These are phyloP conservation scores for Pugionium cornutum DNA, from an alignment of 345 rosid species.

Conservation along the genomic window DNA sequence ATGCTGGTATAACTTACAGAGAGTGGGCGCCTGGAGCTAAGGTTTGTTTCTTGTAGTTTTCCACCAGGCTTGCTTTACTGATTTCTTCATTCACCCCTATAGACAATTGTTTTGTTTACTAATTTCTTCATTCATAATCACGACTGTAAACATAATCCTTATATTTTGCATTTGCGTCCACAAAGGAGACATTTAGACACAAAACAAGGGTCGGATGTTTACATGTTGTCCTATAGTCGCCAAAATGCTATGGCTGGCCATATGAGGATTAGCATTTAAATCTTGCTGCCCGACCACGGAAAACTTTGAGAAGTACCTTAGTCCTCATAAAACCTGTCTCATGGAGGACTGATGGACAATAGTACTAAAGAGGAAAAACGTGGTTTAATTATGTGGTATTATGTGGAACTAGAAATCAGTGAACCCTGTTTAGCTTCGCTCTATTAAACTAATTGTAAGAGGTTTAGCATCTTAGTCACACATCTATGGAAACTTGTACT, in stretches of 20 bases:
- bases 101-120: too few species aligned
- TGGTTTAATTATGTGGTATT: background rate
- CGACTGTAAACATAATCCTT: background rate
- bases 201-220: background rate
- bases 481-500: background rate
- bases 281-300: background rate
- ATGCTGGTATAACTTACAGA: conserved; percentile 82
- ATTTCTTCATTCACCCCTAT: background rate
- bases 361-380: background rate
- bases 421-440: background rate
- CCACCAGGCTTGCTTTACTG: background rate
- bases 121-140: too few species aligned
- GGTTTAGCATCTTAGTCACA: conserved; percentile 18
- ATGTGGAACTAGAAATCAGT: conserved; percentile 7
- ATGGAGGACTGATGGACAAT: conserved; percentile 1
- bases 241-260: conserved; percentile 10
- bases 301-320: conserved; percentile 6
- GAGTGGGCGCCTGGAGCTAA: conserved; percentile 99
- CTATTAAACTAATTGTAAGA: background rate
- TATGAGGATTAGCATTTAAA: conserved; percentile 15
- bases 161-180: background rate
- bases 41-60: conserved; percentile 52
- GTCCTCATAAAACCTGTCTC: conserved; percentile 2
- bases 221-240: background rate
- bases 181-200: background rate